phyloP scores from a whole-genome alignment of 805 yeast species.

The Starmerella apis region DNA sequence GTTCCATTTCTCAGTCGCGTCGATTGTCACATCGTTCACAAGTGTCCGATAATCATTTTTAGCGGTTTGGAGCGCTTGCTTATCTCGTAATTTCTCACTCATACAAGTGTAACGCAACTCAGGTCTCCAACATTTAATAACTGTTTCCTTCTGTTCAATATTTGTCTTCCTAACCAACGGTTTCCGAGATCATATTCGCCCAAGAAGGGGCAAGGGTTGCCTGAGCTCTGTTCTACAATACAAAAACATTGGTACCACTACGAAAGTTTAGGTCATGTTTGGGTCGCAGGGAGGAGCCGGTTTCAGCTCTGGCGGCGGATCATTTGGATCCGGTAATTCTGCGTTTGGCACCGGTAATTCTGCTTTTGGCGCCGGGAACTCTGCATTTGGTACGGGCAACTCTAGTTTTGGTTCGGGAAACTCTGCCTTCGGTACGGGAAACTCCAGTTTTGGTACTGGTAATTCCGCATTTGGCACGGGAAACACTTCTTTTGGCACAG shows the following conservation, averaged over 20 bases:
- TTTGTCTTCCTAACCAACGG: background rate
- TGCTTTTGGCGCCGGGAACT: constrained; percentile 8
- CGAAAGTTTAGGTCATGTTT: background rate
- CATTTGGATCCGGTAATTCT: constrained; percentile 9
- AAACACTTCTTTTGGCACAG: constrained; percentile 16
- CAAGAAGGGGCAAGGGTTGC: background rate
- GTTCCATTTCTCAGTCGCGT: background rate
- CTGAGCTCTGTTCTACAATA: no score
- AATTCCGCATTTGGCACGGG: constrained; percentile 24
- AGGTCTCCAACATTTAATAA: background rate
- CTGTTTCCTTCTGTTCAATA: background rate
- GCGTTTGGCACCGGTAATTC: constrained; percentile 12
- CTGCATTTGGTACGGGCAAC: constrained; percentile 11
- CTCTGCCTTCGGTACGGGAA: constrained; percentile 16
- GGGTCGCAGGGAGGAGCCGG: constrained; percentile 2
- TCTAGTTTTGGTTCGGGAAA: constrained; percentile 21
- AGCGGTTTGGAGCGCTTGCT: background rate
- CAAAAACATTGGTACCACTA: no score
- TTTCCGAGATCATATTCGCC: background rate
- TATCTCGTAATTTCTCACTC: background rate
- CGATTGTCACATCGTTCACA: background rate
- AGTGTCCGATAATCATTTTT: background rate
- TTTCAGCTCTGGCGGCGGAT: constrained; percentile 9
- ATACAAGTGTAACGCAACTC: background rate
- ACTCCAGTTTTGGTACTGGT: constrained; percentile 16